Conservation (phyloP, 179 eudicot genomes). For the Amaranthus tricolor region DNA sequence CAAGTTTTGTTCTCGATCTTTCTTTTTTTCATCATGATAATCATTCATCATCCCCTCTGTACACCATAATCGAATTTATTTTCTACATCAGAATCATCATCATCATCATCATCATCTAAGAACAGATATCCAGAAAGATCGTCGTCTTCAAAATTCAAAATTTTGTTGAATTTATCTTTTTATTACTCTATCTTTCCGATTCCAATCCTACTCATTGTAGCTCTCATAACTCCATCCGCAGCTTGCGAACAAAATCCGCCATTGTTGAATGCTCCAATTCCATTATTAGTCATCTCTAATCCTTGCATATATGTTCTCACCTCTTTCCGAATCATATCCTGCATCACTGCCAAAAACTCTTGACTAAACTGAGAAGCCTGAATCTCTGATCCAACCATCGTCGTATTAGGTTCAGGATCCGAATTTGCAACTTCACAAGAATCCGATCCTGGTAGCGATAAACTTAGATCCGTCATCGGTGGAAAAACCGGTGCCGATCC, state of each 20-base stretch:
- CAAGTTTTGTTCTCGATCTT: background rate
- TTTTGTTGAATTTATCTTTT: background rate
- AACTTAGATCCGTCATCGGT: slow-evolving; percentile 36
- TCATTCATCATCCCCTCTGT: slow-evolving; percentile 17
- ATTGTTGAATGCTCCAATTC: background rate
- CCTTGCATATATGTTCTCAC: slow-evolving; percentile 48
- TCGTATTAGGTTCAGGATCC: slow-evolving; percentile 1
- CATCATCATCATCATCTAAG: no score
- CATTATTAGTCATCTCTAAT: slow-evolving; percentile 20
- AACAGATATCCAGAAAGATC: no score
- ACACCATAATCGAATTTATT: slow-evolving; percentile 26
- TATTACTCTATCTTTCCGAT: slow-evolving; percentile 33
- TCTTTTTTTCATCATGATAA: slow-evolving; percentile 11
- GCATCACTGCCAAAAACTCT: slow-evolving; percentile 44
- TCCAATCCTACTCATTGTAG: slow-evolving; percentile 36
- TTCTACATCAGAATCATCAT: slow-evolving; percentile 16
- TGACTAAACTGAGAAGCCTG: slow-evolving; percentile 16
- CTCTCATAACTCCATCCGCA: slow-evolving; percentile 37
- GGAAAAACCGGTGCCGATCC: background rate
- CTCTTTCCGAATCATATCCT: slow-evolving; percentile 43
- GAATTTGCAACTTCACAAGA: slow-evolving; percentile 4
- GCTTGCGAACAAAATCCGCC: slow-evolving; percentile 34
- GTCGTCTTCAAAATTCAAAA: background rate
- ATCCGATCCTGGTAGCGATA: slow-evolving; percentile 41
- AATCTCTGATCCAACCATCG: background rate